These are phyloP conservation scores for Lyophyllum atratum DNA, from an alignment of 768 basidiomycete genomes.

Conservation along the genomic window DNA sequence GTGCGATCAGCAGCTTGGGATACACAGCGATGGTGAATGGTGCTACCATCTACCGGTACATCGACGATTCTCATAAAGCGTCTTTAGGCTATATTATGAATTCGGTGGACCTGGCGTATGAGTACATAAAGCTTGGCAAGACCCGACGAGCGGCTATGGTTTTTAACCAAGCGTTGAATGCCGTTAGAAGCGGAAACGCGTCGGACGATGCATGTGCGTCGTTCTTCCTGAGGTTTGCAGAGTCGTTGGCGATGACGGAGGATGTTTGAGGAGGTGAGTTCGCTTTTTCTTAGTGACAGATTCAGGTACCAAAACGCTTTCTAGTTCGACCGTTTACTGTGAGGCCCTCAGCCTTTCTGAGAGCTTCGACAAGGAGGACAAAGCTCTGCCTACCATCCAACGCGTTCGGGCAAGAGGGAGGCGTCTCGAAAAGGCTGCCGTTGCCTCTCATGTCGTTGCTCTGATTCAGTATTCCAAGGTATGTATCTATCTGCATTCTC, in stretches of 20 bases:
- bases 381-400: conserved; percentile 41
- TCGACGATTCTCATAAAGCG: not conserved
- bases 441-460: conserved; percentile 71
- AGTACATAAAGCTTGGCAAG: conserved; percentile 81
- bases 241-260: conserved; percentile 61
- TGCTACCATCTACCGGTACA: not conserved
- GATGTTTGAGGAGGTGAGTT: conserved; percentile 60
- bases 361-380: conserved; percentile 36
- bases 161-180: conserved; percentile 56
- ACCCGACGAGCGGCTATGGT: conserved; percentile 63
- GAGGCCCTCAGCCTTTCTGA: conserved; percentile 56
- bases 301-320: not conserved
- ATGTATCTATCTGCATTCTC: conserved; percentile 11
- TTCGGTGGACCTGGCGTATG: conserved; percentile 75
- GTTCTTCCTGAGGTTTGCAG: conserved; percentile 67
- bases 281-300: not conserved
- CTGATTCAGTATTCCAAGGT: conserved; percentile 72
- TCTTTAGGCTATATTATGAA: conserved; percentile 57
- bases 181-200: conserved; percentile 43
- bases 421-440: conserved; percentile 66
- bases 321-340: conserved; percentile 48
- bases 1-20: conserved; percentile 47
- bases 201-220: conserved; percentile 54
- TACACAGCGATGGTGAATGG: conserved; percentile 49
- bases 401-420: conserved; percentile 38